Conservation (phyloP, 1,139 yeast genomes). For the Diutina pseudorugosa region DNA sequence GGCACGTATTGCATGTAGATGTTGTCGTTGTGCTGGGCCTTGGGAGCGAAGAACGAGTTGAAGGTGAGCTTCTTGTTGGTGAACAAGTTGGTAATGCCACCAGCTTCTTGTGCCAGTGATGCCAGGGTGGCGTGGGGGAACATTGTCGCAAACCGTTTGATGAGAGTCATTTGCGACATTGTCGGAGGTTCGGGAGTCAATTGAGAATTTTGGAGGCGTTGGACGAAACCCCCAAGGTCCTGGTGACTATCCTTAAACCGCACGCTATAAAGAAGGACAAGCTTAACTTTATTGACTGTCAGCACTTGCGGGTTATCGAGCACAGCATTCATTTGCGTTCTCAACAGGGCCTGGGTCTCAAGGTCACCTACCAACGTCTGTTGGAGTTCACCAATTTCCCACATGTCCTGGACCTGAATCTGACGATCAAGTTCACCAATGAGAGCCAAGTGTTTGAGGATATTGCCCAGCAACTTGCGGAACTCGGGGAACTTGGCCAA, state of each 20-base stretch:
- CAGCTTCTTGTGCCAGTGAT: neutral
- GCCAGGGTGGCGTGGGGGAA: conserved; percentile 7
- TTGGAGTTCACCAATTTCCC: conserved; percentile 85
- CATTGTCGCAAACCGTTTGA: conserved; percentile 19
- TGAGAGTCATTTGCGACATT: conserved; percentile 19
- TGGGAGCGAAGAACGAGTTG: conserved; percentile 12
- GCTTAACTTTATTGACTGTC: conserved; percentile 24
- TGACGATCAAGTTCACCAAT: conserved; percentile 77
- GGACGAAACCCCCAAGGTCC: conserved; percentile 15
- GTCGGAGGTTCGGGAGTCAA: conserved; percentile 21
- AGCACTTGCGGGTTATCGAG: conserved; percentile 16
- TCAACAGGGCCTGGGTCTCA: conserved; percentile 21
- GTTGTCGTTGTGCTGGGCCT: conserved; percentile 24
- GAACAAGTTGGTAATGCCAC: conserved; percentile 12
- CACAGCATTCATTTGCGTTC: conserved; percentile 15
- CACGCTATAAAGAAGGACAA: conserved; percentile 62
- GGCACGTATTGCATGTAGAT: conserved; percentile 66
- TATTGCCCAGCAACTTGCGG: conserved; percentile 74
- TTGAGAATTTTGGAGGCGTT: conserved; percentile 18
- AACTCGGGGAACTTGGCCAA: conserved; percentile 91
- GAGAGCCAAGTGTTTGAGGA: conserved; percentile 86
- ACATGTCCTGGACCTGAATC: conserved; percentile 45
- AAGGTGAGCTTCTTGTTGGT: conserved; percentile 16
- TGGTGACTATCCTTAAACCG: conserved; percentile 29
- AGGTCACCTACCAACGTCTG: conserved; percentile 67